These are phyloP conservation scores for Miscanthus lutarioriparius DNA, from an alignment of 176 grass and related monocot species.

Conservation along the genomic window DNA sequence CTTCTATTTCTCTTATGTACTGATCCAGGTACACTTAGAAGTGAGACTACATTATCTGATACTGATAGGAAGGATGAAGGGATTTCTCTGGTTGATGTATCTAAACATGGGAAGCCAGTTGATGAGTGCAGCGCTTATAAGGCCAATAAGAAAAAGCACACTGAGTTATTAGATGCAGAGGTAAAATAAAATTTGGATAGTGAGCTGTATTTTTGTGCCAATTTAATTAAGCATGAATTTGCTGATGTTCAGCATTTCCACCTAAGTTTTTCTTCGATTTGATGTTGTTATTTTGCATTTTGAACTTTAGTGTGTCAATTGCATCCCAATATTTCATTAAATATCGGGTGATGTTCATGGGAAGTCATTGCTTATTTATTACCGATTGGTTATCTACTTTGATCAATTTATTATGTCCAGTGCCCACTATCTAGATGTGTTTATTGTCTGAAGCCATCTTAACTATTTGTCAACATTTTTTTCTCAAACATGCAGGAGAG, in stretches of 20 bases:
- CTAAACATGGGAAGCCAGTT: conserved; percentile 26
- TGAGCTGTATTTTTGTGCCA: background rate
- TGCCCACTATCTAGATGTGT: background rate
- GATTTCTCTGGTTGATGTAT: conserved; percentile 11
- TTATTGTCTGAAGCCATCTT: conserved; percentile 27
- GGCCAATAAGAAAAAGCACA: conserved; percentile 13
- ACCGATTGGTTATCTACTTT: background rate
- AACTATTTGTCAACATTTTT: background rate
- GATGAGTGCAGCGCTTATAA: conserved; percentile 24
- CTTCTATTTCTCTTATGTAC: conserved; percentile 1
- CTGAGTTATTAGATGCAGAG: conserved; percentile 27
- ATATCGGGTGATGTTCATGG: background rate
- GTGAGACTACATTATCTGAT: conserved; percentile 14
- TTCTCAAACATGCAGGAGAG: background rate
- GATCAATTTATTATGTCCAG: background rate
- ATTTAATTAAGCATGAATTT: background rate
- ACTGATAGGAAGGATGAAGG: conserved; percentile 12
- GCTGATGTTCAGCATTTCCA: conserved; percentile 3
- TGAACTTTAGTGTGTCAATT: background rate
- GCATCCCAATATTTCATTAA: background rate
- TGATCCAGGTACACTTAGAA: conserved; percentile 29
- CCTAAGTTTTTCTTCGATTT: background rate
- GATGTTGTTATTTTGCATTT: background rate
- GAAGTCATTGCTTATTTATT: background rate
- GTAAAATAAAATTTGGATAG: conserved; percentile 22